Conservation (phyloP, 108 stramenopile genomes). For the Fistulifera pelliculosa region DNA sequence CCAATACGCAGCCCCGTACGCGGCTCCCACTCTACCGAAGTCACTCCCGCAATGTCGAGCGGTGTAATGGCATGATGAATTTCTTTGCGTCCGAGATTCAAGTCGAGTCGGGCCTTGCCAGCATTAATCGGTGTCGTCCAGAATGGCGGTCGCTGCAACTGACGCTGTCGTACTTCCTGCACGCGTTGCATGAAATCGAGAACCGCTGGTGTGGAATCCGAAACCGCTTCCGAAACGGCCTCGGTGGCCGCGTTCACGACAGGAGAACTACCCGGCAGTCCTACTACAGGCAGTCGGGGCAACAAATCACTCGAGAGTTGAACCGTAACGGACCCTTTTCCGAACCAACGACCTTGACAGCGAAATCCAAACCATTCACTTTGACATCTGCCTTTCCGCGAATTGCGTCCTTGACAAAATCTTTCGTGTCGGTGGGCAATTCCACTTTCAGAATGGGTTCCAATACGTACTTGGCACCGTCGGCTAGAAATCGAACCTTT, state of each 20-base stretch:
- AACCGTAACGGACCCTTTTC: background rate
- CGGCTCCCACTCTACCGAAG: background rate
- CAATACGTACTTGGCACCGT: background rate
- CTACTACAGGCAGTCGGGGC: background rate
- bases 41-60: background rate
- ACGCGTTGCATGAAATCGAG: constrained; percentile 3
- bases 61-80: constrained; percentile 2
- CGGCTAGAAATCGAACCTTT: background rate
- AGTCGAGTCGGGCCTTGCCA: background rate
- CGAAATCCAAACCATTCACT: constrained; percentile 1
- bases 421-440: constrained; percentile 1
- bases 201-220: background rate
- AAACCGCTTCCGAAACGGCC: background rate
- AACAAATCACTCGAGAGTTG: background rate
- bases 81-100: background rate
- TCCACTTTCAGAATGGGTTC: background rate
- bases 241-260: background rate
- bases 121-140: background rate
- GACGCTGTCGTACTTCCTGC: background rate
- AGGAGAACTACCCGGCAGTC: background rate
- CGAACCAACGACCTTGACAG: background rate
- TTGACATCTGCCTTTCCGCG: background rate
- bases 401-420: background rate
- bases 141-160: background rate
- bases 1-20: background rate